A percentile compares a stretch with the other conserved stretches of the same genome.
These are phyloP conservation scores for Tillandsia leiboldiana DNA, from an alignment of 176 grass and related monocot genomes.

Conservation along the genomic window DNA sequence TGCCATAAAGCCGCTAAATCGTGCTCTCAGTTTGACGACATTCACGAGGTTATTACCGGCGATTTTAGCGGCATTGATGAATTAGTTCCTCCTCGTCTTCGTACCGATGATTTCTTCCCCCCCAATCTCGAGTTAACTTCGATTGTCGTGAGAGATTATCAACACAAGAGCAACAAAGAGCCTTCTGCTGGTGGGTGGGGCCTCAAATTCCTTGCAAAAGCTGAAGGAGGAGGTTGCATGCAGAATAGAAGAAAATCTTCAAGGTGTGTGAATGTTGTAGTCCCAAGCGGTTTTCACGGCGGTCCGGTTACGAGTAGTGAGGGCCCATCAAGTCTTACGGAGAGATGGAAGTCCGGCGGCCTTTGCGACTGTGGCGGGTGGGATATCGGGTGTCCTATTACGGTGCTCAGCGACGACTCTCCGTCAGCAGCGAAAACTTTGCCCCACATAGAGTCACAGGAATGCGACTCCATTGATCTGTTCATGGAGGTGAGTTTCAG, in stretches of 20 bases:
- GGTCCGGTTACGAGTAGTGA: constrained; percentile 7
- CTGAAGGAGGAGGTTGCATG: constrained; percentile 1
- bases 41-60: constrained; percentile 13
- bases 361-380: constrained; percentile 75
- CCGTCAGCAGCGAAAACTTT: neutral
- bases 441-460: constrained; percentile 12
- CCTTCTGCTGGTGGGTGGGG: constrained; percentile 59
- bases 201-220: constrained; percentile 75
- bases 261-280: constrained; percentile 30
- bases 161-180: constrained; percentile 8
- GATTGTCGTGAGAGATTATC: constrained; percentile 48
- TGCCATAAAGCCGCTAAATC: constrained; percentile 28
- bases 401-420: constrained; percentile 35
- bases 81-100: constrained; percentile 15
- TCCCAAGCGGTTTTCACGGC: constrained; percentile 69
- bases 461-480: constrained; percentile 28
- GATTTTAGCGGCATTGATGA: constrained; percentile 24
- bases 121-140: constrained; percentile 49
- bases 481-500: constrained; percentile 34
- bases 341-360: constrained; percentile 58
- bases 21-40: constrained; percentile 22
- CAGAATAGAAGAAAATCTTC: constrained; percentile 9
- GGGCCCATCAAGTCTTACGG: constrained; percentile 39
- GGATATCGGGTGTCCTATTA: constrained; percentile 75
- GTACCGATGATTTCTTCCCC: constrained; percentile 30